Percentiles rank a stretch among this genome's conserved stretches.
Evolutionary conservation across 176 grass and related monocot genomes (phyloP).

Genomic region (Echinochloa phyllopogon): DNA sequence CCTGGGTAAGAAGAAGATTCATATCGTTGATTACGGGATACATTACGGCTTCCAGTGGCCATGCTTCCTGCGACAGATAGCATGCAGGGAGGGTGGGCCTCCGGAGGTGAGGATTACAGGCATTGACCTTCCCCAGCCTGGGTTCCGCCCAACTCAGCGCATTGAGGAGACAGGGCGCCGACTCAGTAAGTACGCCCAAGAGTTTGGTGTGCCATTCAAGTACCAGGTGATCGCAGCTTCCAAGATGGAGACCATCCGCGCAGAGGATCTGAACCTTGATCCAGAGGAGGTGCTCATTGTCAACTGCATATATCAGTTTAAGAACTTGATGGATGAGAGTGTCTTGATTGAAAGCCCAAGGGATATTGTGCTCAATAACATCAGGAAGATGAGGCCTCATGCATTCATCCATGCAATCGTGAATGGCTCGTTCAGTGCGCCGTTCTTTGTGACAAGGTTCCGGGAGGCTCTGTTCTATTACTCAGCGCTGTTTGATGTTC

Average conservation of each 20-base stretch:
- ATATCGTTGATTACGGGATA: conserved; percentile 79
- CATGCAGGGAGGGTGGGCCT: conserved; percentile 53
- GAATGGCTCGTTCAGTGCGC: conserved; percentile 80
- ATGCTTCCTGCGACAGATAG: conserved; percentile 56
- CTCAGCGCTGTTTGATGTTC: conserved; percentile 75
- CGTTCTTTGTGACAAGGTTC: conserved; percentile 85
- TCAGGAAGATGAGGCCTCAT: conserved; percentile 64
- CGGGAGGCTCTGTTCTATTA: conserved; percentile 78
- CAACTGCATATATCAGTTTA: conserved; percentile 66
- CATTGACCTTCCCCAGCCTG: conserved; percentile 78
- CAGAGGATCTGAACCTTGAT: conserved; percentile 60
- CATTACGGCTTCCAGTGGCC: conserved; percentile 88
- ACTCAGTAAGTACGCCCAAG: conserved; percentile 54
- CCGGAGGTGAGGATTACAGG: conserved; percentile 72
- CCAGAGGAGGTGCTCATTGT: conserved; percentile 69
- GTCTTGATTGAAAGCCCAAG: conserved; percentile 77
- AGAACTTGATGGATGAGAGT: conserved; percentile 82
- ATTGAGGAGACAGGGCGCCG: conserved; percentile 79
- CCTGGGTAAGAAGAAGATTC: conserved; percentile 64
- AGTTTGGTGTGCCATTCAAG: conserved; percentile 68
- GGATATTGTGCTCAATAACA: conserved; percentile 63
- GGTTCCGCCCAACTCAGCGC: conserved; percentile 62
- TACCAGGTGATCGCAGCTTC: conserved; percentile 51
- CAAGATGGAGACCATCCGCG: conserved; percentile 66
- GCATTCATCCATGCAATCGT: conserved; percentile 66